Evolutionary conservation across 1,139 yeast genomes (phyloP), one percentile per base, ranked within the genome.

Genomic region (Suzukiozyma palmioleophila): DNA sequence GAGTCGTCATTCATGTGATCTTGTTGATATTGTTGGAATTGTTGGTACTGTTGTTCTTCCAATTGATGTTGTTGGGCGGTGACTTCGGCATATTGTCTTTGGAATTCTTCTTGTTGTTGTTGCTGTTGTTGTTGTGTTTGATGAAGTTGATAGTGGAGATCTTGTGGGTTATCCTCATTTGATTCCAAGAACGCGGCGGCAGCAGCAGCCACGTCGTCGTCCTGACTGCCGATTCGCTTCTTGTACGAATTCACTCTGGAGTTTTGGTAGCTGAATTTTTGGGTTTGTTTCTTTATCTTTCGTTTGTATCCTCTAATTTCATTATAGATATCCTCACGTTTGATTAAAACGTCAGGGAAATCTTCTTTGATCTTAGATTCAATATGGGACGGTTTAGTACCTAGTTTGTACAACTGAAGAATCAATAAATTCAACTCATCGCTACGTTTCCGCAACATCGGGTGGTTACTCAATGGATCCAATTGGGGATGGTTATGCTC

Each of bases 401-500:
- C 82, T 31, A 72, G 66, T 46, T 72, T 72, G 53, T 77, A 75
- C 46, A 76, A 62, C 48, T 74, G 79, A 50, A 74, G 66, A 45
- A 76, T 76, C 42, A 76, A 63, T 47, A 69, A 58, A 52, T 76
- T 76, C 48, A 76, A 70, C 53, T 75, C 78, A 49, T 72, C 76
- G 14, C 75, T 66, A 36, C 81, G 59, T 54, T 76, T 76, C 46
- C 81, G 66, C 46, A 76, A 64, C 79, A 76, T 75, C 14, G 81
- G 81, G 53, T 75, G 79, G 53, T 73, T 75, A 26, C 73, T 64
- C 43, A 76, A 62, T 7, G 81, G 81, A 49, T 75, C 80, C 48
- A 76, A 64, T 52, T 75, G 79, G 14, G 80, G 79, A 52, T 77
- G 82, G 52, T 77, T 77, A 56, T 77, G 81, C 50, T 73, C 79